Base-by-base conservation (phyloP, 1,284 basidiomycete genomes). In the Vanrija sp. region DNA sequence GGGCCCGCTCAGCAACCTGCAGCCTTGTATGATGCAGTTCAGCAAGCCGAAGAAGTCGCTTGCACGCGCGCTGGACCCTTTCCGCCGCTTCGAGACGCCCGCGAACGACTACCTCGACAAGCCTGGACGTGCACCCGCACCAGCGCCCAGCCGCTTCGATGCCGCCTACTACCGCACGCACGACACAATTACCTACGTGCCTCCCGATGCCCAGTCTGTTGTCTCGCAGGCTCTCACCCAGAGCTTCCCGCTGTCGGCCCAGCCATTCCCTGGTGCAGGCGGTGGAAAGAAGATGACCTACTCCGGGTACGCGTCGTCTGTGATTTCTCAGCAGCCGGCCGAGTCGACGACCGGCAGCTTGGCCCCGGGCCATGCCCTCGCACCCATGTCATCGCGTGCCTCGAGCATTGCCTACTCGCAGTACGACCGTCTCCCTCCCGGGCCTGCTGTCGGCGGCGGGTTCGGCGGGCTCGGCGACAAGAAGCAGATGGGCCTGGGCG, bases 1-100 rank as follows among this genome's bases (percentile, higher is more conserved):
- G 75, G 96, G 96, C 3, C 91, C 94, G 1, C 81, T 99, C 49
- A 95, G 85, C 75, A 98, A 99, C 76, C 78, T 99, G 37, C 96
- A 98, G 73, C 83, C 92, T 6, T 94, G 90, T 77, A 95, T 98
- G 94, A 97, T 98, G 53, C 96, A 98, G 72, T 98, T 99, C 78
- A 91, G 88, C 80, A 93, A 94, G 76, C 93, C 94, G 18, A 84
- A 91, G 50, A 86, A 90, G 52, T 83, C 89, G 6, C 80, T 91
- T 20, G 82, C 82, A 58, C 90, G 90, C 72, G 86, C 88, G 2
- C 86, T 91, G 83, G 91, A 94, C 63, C 89, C 88, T 52, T 95
- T 89, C 82, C 85, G 88, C 54, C 83, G 90, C 47, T 88, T 92
- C 66, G 91, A 94, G 72, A 66, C 72, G 6, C 59, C 72, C 5